A percentile compares a stretch with the other conserved stretches of the same genome.
Conservation (phyloP, 2,329 filamentous ascomycete genomes). For the Fusarium liriodendri region DNA sequence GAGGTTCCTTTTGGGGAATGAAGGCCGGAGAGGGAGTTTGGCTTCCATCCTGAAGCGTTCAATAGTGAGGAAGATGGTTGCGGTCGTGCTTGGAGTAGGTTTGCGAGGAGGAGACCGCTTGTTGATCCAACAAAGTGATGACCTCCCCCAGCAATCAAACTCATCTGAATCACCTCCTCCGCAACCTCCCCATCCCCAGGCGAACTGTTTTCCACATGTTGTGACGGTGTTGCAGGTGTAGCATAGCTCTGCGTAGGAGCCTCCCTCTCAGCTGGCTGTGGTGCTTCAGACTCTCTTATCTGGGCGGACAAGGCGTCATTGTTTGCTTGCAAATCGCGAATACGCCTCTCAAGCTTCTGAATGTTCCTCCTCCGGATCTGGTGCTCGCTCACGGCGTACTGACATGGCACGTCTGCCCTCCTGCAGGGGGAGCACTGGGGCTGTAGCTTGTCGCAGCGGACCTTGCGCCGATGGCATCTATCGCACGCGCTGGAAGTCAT, state of each 20-base stretch:
- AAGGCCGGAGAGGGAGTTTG: slow-evolving; percentile 10
- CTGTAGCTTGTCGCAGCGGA: slow-evolving; percentile 53
- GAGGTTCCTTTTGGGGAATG: slow-evolving; percentile 19
- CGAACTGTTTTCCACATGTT: slow-evolving; percentile 10
- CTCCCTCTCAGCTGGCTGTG: slow-evolving; percentile 18
- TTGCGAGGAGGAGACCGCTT: slow-evolving; percentile 55
- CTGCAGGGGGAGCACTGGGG: slow-evolving; percentile 52
- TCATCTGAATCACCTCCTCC: slow-evolving; percentile 56
- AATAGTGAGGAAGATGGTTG: slow-evolving; percentile 21
- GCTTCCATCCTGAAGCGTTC: slow-evolving; percentile 26
- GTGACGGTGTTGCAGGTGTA: background rate
- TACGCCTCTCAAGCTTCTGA: slow-evolving; percentile 49
- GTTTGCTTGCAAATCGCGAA: slow-evolving; percentile 47
- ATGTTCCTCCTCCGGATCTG: slow-evolving; percentile 46
- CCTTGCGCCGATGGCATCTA: slow-evolving; percentile 55
- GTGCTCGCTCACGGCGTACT: slow-evolving; percentile 49
- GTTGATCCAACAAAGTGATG: slow-evolving; percentile 55
- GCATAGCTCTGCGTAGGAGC: background rate
- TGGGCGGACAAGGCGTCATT: slow-evolving; percentile 37
- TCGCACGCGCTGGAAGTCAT: slow-evolving; percentile 49
- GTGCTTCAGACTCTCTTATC: slow-evolving; percentile 17
- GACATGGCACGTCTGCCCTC: slow-evolving; percentile 48
- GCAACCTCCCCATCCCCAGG: slow-evolving; percentile 45
- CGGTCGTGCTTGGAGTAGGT: slow-evolving; percentile 48
- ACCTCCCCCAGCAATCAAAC: slow-evolving; percentile 55